Conservation (phyloP, 805 yeast species). For the Isabelozyma rhagii region DNA sequence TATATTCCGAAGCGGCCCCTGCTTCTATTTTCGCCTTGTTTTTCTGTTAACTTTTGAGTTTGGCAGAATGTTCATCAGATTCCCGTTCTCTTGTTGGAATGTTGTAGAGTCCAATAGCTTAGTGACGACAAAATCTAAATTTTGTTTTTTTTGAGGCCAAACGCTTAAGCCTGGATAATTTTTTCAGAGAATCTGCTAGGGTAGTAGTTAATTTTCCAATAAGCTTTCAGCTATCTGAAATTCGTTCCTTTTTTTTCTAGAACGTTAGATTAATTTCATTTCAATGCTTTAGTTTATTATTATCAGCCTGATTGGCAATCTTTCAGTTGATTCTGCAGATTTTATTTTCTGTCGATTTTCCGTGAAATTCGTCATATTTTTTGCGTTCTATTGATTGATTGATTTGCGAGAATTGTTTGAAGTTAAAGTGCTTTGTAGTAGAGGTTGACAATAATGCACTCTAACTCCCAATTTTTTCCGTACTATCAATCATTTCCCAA, state of each 20-base stretch:
- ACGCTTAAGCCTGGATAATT: background rate
- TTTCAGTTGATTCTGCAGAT: background rate
- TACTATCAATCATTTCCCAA: too few relatives aligned
- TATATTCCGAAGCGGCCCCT: too few relatives aligned
- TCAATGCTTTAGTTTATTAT: background rate
- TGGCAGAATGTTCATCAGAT: too few relatives aligned
- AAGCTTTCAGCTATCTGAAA: background rate
- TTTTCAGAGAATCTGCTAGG: background rate
- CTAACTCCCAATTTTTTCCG: background rate
- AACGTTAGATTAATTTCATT: background rate
- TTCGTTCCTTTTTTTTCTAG: background rate
- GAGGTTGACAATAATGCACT: background rate
- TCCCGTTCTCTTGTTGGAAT: background rate
- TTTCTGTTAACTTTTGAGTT: too few relatives aligned
- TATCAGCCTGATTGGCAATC: background rate
- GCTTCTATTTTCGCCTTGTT: too few relatives aligned
- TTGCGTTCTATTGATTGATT: background rate
- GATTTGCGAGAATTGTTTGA: background rate
- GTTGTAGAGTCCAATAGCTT: background rate
- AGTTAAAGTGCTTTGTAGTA: background rate
- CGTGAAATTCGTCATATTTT: background rate
- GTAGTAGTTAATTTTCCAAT: background rate
- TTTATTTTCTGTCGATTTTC: background rate
- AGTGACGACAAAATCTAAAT: background rate
- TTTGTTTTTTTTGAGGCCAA: too few relatives aligned